A percentile compares a stretch with the other conserved stretches of the same genome.
These are phyloP conservation scores for Ilex aquifolium DNA, from an alignment of 257 asterid species.

Conservation along the genomic window DNA sequence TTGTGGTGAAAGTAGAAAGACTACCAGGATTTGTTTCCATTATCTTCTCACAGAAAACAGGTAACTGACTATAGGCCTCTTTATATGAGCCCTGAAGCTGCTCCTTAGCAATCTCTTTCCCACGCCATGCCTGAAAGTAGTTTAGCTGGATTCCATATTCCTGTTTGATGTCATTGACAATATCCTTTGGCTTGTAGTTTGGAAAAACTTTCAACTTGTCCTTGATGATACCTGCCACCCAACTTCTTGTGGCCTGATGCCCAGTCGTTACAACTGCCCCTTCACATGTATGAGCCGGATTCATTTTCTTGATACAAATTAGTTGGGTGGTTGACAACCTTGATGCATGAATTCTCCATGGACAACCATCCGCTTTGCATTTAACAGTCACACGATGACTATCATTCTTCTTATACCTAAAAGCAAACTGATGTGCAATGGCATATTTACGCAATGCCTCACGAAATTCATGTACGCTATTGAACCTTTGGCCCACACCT, in stretches of 20 bases:
- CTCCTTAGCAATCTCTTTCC: constrained; percentile 96
- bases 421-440: constrained; percentile 90
- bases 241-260: constrained; percentile 87
- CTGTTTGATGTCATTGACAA: constrained; percentile 81
- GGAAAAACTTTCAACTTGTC: constrained; percentile 85
- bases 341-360: constrained; percentile 98
- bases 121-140: constrained; percentile 99
- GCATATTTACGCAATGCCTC: constrained; percentile 90
- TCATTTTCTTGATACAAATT: constrained; percentile 94
- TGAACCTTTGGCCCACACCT: constrained; percentile 96
- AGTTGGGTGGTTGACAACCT: constrained; percentile 92
- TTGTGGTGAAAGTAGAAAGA: constrained; percentile 84
- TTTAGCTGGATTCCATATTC: constrained; percentile 93
- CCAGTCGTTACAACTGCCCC: constrained; percentile 64
- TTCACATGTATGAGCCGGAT: constrained; percentile 85
- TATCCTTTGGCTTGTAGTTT: constrained; percentile 91
- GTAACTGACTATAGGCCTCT: constrained; percentile 91
- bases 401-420: constrained; percentile 93
- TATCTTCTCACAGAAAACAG: constrained; percentile 74
- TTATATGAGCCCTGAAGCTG: constrained; percentile 98
- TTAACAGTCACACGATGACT: constrained; percentile 96
- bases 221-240: constrained; percentile 99
- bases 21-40: constrained; percentile 98
- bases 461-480: constrained; percentile 91
- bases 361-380: constrained; percentile 95